Evolutionary conservation across 2,329 filamentous ascomycete species (phyloP).

Genomic region (Colletotrichum sp.): DNA sequence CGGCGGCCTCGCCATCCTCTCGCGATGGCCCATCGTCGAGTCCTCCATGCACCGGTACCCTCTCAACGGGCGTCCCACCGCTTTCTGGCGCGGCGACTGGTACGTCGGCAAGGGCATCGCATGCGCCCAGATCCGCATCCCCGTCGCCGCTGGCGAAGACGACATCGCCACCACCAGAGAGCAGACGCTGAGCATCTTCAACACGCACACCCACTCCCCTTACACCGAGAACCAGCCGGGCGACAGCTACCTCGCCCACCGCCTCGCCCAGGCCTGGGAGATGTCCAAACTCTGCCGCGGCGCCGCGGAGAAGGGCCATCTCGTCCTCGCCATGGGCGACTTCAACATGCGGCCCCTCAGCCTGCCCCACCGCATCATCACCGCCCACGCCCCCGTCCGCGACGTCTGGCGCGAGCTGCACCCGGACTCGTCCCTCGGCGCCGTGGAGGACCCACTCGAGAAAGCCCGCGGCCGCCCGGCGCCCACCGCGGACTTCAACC

Average conservation of each 20-base stretch:
- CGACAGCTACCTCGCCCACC: conserved; percentile 89
- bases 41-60: conserved; percentile 86
- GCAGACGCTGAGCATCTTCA: conserved; percentile 87
- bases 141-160: background rate
- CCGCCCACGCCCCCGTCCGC: conserved; percentile 75
- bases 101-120: conserved; percentile 95
- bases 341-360: conserved; percentile 96
- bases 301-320: conserved; percentile 79
- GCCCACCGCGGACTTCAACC: conserved; percentile 79
- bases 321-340: conserved; percentile 88
- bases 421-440: conserved; percentile 82
- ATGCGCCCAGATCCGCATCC: conserved; percentile 69
- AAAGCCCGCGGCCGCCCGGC: conserved; percentile 68
- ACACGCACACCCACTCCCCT: conserved; percentile 82
- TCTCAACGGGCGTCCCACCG: conserved; percentile 91
- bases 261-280: conserved; percentile 93
- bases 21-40: conserved; percentile 90
- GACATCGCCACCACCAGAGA: conserved; percentile 37
- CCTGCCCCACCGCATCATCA: conserved; percentile 83
- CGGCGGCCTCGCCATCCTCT: conserved; percentile 86
- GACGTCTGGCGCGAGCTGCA: conserved; percentile 88
- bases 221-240: conserved; percentile 76
- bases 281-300: conserved; percentile 87
- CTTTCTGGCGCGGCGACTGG: conserved; percentile 95
- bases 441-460: conserved; percentile 71